These are phyloP conservation scores for Crithidia thermophila DNA, from an alignment of 208 protist genomes.

Conservation along the genomic window DNA sequence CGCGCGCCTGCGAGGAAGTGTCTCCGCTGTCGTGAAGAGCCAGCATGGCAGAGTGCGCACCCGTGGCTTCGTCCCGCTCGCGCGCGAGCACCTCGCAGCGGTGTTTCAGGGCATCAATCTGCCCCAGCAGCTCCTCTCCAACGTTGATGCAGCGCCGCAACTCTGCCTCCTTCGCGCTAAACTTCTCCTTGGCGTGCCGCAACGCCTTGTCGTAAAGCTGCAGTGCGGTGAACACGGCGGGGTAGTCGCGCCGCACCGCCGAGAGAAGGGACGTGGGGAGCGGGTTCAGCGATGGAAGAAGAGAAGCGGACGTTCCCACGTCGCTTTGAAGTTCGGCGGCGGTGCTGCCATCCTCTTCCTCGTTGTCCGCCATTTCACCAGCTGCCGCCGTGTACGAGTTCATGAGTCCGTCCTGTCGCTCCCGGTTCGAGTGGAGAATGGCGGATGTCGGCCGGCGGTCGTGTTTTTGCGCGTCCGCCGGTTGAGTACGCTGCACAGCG, in stretches of 20 bases:
- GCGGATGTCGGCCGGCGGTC: not conserved
- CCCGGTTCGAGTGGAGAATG: not conserved
- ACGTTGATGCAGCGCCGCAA: conserved; percentile 76
- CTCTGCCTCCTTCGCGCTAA: conserved; percentile 71
- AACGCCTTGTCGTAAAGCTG: conserved; percentile 41
- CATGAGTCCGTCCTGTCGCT: not conserved
- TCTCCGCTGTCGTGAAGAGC: no score
- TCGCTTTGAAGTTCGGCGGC: no score
- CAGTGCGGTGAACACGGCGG: conserved; percentile 30
- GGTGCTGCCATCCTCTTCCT: no score
- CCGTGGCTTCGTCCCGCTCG: conserved; percentile 60
- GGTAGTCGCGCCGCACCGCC: conserved; percentile 24
- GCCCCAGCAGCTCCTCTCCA: conserved; percentile 72
- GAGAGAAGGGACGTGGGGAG: conserved; percentile 18
- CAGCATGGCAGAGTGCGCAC: no score
- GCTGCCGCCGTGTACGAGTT: not conserved
- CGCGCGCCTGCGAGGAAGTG: no score
- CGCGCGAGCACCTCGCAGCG: conserved; percentile 49
- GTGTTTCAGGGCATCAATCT: conserved; percentile 61
- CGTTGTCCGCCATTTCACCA: no score
- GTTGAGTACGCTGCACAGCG: no score
- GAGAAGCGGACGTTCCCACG: not conserved
- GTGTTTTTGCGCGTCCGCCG: not conserved
- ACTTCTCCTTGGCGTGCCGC: conserved; percentile 46
- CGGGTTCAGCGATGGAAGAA: not conserved